A percentile compares a stretch with the other conserved stretches of the same genome.
phyloP scores from a whole-genome alignment of 768 basidiomycete species.

The Leccinum disarticulatum region DNA sequence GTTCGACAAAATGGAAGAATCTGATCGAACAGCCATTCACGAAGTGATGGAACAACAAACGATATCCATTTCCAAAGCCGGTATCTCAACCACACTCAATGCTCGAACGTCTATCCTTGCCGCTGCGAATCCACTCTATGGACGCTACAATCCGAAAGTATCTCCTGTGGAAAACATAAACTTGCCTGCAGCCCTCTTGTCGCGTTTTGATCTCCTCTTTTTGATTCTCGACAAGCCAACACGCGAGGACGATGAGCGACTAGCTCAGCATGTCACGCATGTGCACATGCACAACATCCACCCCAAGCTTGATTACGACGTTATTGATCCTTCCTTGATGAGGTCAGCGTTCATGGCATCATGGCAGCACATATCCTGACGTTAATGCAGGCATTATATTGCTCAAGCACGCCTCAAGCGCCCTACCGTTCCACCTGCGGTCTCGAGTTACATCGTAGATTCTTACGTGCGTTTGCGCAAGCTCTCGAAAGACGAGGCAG shows the following conservation, averaged over 20 bases:
- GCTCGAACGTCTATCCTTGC: conserved; percentile 97
- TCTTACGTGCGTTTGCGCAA: conserved; percentile 96
- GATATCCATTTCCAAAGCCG: conserved; percentile 98
- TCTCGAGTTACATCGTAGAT: conserved; percentile 92
- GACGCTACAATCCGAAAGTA: conserved; percentile 96
- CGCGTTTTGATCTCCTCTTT: conserved; percentile 95
- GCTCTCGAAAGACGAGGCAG: conserved; percentile 86
- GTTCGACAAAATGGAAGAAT: conserved; percentile 99
- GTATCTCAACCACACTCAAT: conserved; percentile 97
- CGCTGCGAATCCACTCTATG: conserved; percentile 96
- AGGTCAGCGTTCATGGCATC: conserved; percentile 48
- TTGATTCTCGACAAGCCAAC: conserved; percentile 95
- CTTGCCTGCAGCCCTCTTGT: conserved; percentile 92
- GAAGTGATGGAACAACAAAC: conserved; percentile 99
- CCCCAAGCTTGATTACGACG: conserved; percentile 80
- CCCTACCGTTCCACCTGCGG: conserved; percentile 84
- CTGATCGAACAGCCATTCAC: conserved; percentile 96
- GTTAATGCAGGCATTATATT: conserved; percentile 79
- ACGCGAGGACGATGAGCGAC: conserved; percentile 91
- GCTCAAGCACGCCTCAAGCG: conserved; percentile 85
- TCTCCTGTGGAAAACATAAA: conserved; percentile 99
- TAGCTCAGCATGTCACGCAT: conserved; percentile 96
- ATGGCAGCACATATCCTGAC: neutral
- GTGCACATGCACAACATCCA: conserved; percentile 97
- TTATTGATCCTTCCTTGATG: conserved; percentile 85